Base-by-base conservation (phyloP, 331 rosid species). In the Malus hybrid region DNA sequence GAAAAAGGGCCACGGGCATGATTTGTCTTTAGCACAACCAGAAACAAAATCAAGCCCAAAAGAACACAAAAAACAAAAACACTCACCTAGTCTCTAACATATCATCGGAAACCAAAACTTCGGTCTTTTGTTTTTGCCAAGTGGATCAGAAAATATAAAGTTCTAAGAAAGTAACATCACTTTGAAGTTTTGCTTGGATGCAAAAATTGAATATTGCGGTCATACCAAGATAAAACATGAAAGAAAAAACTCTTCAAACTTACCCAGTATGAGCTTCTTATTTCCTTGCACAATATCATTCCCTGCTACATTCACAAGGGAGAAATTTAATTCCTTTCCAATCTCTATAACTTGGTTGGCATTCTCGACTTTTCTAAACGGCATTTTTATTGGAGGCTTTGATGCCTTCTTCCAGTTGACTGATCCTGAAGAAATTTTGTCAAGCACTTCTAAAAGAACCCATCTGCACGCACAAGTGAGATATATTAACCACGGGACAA, bases 331-430 rank as follows among this genome's bases (percentile, higher is more conserved):
- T 46, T 89, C 82, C 86, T 88, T 92, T 76, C 99, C 99, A 69
- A 95, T 85, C 83, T 81, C 67, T 79, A 95, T 81, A 78, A 95
- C 96, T 89, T 95, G 99, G 83, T 95, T 95, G 88, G 97, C 90
- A 75, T 95, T 95, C 93, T 95, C 99, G 55, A 95, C 96, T 85
- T 95, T 95, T 78, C 98, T 90, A 75, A 95, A 95, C 24, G 99
- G 99, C 98, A 95, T 92, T 93, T 90, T 85, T 83, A 95, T 92
- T 68, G 99, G 99, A 81, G 99, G 99, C 87, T 95, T 95, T 70
- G 99, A 76, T 7, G 99, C 98, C 86, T 79, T 90, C 84, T 95
- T 95, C 99, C 99, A 95, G 83, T 88, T 88, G 79, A 95, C 99
- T 59, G 97, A 88, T 83, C 91, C 96, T 15, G 92, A 82, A 46